Conservation (phyloP, 805 yeast species). For the Zygoascus biomembranicola region DNA sequence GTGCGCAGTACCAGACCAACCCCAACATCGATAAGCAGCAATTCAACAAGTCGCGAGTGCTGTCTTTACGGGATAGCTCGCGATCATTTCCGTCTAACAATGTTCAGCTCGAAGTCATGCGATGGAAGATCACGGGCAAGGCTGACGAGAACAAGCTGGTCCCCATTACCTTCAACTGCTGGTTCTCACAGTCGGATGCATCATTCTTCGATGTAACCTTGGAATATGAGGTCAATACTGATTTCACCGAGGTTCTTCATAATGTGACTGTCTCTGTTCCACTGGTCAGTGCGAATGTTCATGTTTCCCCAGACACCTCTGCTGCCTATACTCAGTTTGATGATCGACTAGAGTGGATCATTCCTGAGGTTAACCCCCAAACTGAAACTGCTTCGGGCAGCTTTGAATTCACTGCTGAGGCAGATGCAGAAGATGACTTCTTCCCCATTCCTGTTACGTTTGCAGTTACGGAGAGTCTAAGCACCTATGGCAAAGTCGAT, state of each 20-base stretch:
- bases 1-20: constrained; percentile 79
- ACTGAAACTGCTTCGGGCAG: constrained; percentile 50
- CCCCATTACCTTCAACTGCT: constrained; percentile 73
- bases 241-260: constrained; percentile 39
- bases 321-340: constrained; percentile 45
- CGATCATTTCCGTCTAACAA: constrained; percentile 89
- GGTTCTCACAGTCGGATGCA: constrained; percentile 64
- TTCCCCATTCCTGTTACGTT: constrained; percentile 82
- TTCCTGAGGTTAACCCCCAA: constrained; percentile 46
- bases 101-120: constrained; percentile 80
- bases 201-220: constrained; percentile 66
- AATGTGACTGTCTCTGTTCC: constrained; percentile 59
- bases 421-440: constrained; percentile 68
- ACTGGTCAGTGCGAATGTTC: constrained; percentile 48
- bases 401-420: constrained; percentile 70
- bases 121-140: constrained; percentile 77
- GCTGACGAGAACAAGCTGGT: constrained; percentile 46
- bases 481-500: constrained; percentile 58
- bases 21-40: constrained; percentile 84
- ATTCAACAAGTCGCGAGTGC: constrained; percentile 48
- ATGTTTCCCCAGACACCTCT: constrained; percentile 29
- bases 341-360: constrained; percentile 61
- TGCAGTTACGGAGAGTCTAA: constrained; percentile 32
- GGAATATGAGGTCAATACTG: constrained; percentile 70
- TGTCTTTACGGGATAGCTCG: constrained; percentile 67